Evolutionary conservation across 2,329 filamentous ascomycete species (phyloP).

Genomic region (Neurospora sp.): DNA sequence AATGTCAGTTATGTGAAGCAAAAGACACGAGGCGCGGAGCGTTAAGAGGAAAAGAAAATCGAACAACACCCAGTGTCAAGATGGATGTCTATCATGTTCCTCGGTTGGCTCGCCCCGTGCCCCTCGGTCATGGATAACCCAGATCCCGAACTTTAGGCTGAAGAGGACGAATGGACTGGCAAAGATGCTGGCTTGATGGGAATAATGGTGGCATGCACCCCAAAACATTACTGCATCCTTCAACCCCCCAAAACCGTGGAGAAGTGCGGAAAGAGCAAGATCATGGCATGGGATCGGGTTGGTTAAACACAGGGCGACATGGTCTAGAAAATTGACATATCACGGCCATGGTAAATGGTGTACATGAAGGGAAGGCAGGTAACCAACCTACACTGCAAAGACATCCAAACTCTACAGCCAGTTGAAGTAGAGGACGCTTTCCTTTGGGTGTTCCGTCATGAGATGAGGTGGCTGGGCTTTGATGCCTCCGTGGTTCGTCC

Average conservation of each 20-base stretch:
- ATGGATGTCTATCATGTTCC: neutral
- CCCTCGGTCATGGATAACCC: conserved; percentile 11
- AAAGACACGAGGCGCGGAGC: neutral
- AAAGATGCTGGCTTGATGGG: neutral
- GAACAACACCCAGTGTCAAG: neutral
- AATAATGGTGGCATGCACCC: neutral
- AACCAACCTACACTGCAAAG: neutral
- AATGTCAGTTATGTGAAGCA: neutral
- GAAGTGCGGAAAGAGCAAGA: neutral
- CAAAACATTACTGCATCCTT: neutral
- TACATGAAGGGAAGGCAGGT: neutral
- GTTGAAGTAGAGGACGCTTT: neutral
- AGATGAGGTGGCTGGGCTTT: neutral
- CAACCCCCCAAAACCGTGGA: neutral
- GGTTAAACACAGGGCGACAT: neutral
- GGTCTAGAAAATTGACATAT: neutral
- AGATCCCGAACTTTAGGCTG: conserved; percentile 7
- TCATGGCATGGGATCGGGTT: neutral
- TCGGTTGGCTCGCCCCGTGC: neutral
- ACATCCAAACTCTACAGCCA: neutral
- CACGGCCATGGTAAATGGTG: neutral
- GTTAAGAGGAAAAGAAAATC: neutral
- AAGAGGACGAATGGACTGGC: neutral
- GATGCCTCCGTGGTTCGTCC: neutral
- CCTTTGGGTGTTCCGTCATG: neutral